Base-by-base conservation (phyloP, 129 eudicot genomes). In the Cynara cardunculus region DNA sequence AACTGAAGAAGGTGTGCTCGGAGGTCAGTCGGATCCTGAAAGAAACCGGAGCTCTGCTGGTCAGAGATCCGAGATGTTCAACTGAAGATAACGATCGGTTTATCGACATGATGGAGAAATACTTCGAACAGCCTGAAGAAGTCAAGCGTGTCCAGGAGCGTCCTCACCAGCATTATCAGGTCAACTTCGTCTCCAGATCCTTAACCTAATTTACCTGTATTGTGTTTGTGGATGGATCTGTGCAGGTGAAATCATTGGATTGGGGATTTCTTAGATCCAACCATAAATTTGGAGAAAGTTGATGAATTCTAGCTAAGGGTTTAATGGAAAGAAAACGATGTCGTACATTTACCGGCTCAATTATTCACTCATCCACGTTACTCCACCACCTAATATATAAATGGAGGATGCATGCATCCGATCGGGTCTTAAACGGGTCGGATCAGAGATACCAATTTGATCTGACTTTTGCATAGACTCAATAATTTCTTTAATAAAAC, bases 81-180 rank as follows among this genome's bases (percentile, higher is more conserved):
- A 87, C 85, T 11, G 81, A 85, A 67, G 98, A 93, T 80, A 93
- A 93, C 34, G 97, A 93, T 81, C 87, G 90, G 27, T 91, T 93
- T 80, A 77, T 93, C 6, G 89, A 89, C 69, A 93, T 91, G 98
- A 93, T 93, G 98, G 97, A 93, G 86, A 93, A 82, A 65, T 93
- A 91, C 69, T 93, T 93, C 78, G 89, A 91, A 75, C 87, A 82
- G 80, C 94, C 97, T 0, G 79, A 74, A 0, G 88, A 93, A 41
- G 87, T 89, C 79, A 91, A 94, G 87, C 90, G 93, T 69, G 80
- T 81, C 0, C 98, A 94, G 22, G 98, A 91, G 71, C 95, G 98
- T 35, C 95, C 95, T 13, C 88, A 91, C 9, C 89, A 91, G 35
- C 98, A 94, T 87, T 94, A 94, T 56, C 98, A 94, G 95, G 98